Percentiles rank a stretch among this genome's conserved stretches.
Conservation (phyloP, 805 yeast genomes). For the Ogataea parapolymorpha region DNA sequence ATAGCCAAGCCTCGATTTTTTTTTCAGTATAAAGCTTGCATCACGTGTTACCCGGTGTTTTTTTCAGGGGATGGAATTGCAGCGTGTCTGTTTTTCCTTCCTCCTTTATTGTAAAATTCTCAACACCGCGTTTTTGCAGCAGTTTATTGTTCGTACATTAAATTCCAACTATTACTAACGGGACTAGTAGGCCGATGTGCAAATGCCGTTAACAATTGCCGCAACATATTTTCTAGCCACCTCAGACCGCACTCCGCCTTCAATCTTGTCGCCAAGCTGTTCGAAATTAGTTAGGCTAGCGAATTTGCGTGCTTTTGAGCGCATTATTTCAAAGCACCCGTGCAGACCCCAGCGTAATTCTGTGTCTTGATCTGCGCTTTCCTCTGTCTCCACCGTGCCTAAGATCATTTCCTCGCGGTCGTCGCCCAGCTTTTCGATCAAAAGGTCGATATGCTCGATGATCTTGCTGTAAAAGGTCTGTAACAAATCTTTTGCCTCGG, state of each 20-base stretch:
- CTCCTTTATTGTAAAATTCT: constrained; percentile 1
- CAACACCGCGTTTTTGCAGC: constrained; percentile 6
- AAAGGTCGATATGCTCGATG: constrained; percentile 18
- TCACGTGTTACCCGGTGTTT: constrained; percentile 1
- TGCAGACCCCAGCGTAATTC: constrained; percentile 43
- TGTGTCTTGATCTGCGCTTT: constrained; percentile 22
- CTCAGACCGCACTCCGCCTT: constrained; percentile 6
- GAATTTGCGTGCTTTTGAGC: constrained; percentile 13
- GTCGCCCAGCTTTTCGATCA: constrained; percentile 16
- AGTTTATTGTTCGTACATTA: not conserved
- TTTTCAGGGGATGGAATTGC: not conserved
- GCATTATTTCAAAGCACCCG: constrained; percentile 11
- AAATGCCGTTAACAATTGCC: constrained; percentile 2
- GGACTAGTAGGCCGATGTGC: not conserved
- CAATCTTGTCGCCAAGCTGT: constrained; percentile 1
- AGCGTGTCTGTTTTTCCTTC: constrained; percentile 5
- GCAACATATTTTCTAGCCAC: constrained; percentile 9
- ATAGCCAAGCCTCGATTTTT: not conserved
- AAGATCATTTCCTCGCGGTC: constrained; percentile 9
- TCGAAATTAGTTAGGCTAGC: not conserved
- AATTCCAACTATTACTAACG: not conserved
- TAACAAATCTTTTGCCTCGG: constrained; percentile 24
- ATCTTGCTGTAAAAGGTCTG: constrained; percentile 1
- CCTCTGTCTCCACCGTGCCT: constrained; percentile 9
- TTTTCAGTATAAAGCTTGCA: not conserved